Evolutionary conservation across 345 rosid genomes (phyloP), one percentile per base, ranked within the genome.

Genomic region (Heritiera littoralis): DNA sequence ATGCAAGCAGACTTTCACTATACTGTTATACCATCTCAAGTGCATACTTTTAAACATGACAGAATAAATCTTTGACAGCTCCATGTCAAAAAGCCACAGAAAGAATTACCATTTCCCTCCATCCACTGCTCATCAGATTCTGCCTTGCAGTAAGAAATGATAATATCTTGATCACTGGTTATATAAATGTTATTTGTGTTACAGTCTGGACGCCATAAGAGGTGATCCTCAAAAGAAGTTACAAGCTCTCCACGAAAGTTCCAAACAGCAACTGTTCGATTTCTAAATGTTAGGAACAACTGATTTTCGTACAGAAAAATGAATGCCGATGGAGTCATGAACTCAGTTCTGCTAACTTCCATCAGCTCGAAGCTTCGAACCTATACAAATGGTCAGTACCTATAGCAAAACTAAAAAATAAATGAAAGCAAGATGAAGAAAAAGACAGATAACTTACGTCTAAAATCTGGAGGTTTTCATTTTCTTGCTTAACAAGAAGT

Each of bases 401-500:
- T 54, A 6, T 15, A 54, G 43, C 60, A n/a, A 11, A 7, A 58
- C 12, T 58, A 58, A 58, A n/a, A 58, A 40, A 5, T 35, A 15
- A 58, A 51, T 40, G 43, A 54, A 18, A 12, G 52, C 15, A 30
- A 67, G 68, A 66, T 11, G 59, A 15, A 18, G 66, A 40, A 55
- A n/a, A 9, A 0, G 64, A 59, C 32, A 59, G 64, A 43, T 46
- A 67, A 80, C 98, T 82, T 79, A 95, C 98, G 73, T 95, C 98
- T 74, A 92, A 97, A 80, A 95, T 95, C 84, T 95, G 98, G 67
- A 93, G 98, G 83, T 95, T 91, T 87, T 95, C 98, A 67, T 92
- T 90, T 83, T 93, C 98, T 85, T 95, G 98, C 88, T 95, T 93
- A 78, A 94, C 98, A 86, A 94, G 98, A 82, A 94, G 98, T 82